These are phyloP conservation scores for Claviceps digitariae DNA, from an alignment of 2,329 filamentous ascomycete species.

Conservation along the genomic window DNA sequence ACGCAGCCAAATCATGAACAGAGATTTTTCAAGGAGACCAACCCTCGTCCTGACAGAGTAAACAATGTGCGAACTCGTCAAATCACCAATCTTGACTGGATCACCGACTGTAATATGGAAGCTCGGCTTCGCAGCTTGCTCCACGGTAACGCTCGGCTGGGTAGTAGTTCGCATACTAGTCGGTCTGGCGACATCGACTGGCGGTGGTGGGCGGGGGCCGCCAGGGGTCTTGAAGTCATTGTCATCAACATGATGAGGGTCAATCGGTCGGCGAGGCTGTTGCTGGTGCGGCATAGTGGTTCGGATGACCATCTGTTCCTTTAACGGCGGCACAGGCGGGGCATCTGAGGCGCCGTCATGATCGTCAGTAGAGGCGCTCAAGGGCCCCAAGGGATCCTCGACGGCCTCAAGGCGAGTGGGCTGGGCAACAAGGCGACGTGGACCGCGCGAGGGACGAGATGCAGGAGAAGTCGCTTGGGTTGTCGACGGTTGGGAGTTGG, in stretches of 20 bases:
- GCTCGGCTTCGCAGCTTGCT: slow-evolving; percentile 82
- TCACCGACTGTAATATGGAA: slow-evolving; percentile 91
- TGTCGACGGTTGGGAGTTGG: slow-evolving; percentile 14
- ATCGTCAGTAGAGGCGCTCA: slow-evolving; percentile 50
- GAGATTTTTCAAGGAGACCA: slow-evolving; percentile 10
- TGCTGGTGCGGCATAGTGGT: slow-evolving; percentile 39
- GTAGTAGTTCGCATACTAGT: slow-evolving; percentile 37
- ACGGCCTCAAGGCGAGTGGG: slow-evolving; percentile 67
- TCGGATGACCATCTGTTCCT: slow-evolving; percentile 50
- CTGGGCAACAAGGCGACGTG: slow-evolving; percentile 56
- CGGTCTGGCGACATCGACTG: slow-evolving; percentile 43
- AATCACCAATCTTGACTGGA: slow-evolving; percentile 92
- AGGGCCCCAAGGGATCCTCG: slow-evolving; percentile 62
- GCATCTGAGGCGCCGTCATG: slow-evolving; percentile 28
- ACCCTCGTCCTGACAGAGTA: slow-evolving; percentile 93
- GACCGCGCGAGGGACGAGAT: slow-evolving; percentile 32
- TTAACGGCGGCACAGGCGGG: slow-evolving; percentile 56
- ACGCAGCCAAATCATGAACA: background rate
- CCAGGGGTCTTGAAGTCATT: slow-evolving; percentile 46
- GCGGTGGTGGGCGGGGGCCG: slow-evolving; percentile 51
- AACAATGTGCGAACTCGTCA: slow-evolving; percentile 95
- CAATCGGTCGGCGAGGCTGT: slow-evolving; percentile 30
- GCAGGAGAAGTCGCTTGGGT: slow-evolving; percentile 12
- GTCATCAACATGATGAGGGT: slow-evolving; percentile 55
- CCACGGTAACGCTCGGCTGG: slow-evolving; percentile 74